These are phyloP conservation scores for Colletotrichum lupini DNA, from an alignment of 2,329 filamentous ascomycete genomes.

Conservation along the genomic window DNA sequence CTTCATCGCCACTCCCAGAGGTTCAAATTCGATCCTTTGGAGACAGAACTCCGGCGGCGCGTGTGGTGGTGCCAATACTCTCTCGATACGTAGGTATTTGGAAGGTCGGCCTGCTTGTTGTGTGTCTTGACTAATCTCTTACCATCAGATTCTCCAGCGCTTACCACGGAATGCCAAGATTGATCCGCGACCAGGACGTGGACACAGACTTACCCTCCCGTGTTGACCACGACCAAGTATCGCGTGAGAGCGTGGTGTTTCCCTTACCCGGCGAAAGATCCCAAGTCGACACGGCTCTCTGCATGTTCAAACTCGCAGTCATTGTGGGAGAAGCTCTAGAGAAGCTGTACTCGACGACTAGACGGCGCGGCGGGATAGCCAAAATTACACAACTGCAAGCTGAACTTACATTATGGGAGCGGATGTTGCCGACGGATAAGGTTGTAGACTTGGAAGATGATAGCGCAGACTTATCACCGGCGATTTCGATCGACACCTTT, in stretches of 20 bases:
- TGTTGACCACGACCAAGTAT: slow-evolving; percentile 40
- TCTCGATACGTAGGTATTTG: slow-evolving; percentile 38
- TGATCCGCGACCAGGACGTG: slow-evolving; percentile 42
- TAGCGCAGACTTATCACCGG: background rate
- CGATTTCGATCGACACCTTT: background rate
- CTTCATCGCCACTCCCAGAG: slow-evolving; percentile 41
- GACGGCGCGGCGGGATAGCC: slow-evolving; percentile 39
- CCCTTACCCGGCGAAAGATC: slow-evolving; percentile 40
- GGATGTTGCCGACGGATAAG: slow-evolving; percentile 11
- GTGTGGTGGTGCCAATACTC: slow-evolving; percentile 43
- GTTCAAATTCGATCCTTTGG: slow-evolving; percentile 42
- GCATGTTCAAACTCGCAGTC: slow-evolving; percentile 40
- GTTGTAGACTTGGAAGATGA: slow-evolving; percentile 24
- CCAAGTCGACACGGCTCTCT: slow-evolving; percentile 40
- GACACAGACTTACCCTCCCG: slow-evolving; percentile 41
- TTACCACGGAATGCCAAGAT: slow-evolving; percentile 41
- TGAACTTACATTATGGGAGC: slow-evolving; percentile 41
- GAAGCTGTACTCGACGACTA: slow-evolving; percentile 41
- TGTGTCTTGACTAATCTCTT: background rate
- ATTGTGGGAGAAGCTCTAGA: slow-evolving; percentile 40
- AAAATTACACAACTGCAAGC: slow-evolving; percentile 40
- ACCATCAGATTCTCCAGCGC: slow-evolving; percentile 38
- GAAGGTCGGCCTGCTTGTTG: too few relatives aligned
- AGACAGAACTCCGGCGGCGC: slow-evolving; percentile 40
- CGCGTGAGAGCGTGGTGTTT: slow-evolving; percentile 38